phyloP scores from a whole-genome alignment of 2,329 filamentous ascomycete genomes.

The Graphiopsis chlorocephala region DNA sequence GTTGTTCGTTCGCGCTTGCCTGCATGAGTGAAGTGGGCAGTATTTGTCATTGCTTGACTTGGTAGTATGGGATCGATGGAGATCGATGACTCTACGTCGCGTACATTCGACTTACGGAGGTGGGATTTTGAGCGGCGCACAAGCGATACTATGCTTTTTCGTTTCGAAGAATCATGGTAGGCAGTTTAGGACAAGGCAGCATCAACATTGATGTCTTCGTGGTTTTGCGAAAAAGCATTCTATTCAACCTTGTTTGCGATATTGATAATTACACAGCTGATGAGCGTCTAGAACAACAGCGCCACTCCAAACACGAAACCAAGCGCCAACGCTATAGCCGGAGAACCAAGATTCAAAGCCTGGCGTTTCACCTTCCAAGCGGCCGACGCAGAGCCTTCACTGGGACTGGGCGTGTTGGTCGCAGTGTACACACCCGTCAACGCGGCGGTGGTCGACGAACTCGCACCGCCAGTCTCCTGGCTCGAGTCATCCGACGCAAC shows the following conservation, averaged over 20 bases:
- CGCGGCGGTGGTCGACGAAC: constrained; percentile 17
- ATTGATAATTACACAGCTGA: background rate
- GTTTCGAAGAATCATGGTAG: background rate
- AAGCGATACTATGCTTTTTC: background rate
- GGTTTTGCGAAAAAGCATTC: background rate
- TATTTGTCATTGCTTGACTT: background rate
- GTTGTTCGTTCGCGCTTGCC: background rate
- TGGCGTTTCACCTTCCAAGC: background rate
- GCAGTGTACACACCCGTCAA: constrained; percentile 40
- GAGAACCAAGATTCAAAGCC: background rate
- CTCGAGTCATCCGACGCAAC: background rate
- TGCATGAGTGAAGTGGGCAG: background rate
- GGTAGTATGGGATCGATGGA: background rate
- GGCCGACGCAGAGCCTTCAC: constrained; percentile 17
- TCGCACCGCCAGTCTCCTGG: constrained; percentile 1
- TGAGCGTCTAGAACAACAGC: background rate
- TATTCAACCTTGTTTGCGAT: background rate
- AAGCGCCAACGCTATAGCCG: background rate
- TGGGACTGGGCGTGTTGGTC: constrained; percentile 35
- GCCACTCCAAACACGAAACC: constrained; percentile 8
- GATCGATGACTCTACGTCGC: too few species aligned
- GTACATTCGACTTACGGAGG: background rate
- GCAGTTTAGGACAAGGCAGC: background rate
- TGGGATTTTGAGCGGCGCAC: background rate
- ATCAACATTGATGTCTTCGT: background rate